Base-by-base conservation (phyloP, 2,329 filamentous ascomycete genomes). In the Fusarium cicatricum region DNA sequence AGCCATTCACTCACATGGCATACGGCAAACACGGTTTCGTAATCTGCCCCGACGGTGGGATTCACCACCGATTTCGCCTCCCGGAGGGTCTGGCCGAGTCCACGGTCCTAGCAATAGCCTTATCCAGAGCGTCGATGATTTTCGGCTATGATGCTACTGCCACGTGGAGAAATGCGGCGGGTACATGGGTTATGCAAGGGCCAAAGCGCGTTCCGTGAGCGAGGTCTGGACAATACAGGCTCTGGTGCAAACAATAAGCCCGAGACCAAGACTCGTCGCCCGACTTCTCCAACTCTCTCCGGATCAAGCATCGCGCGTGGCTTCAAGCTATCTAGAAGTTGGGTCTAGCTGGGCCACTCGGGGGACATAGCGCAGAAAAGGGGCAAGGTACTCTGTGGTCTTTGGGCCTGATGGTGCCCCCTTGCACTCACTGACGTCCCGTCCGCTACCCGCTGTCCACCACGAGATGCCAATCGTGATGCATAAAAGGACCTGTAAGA, bases 91-190 rank as follows among this genome's bases (percentile, higher is more conserved):
- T 38, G 19, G 33, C 44, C 34, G 16, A 47, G n/a, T 38, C 33
- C 33, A 26, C 21, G 19, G 37, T 51, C 39, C 23, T 8, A 4
- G 23, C 23, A 7, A 26, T 4, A 26, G 23, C 23, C 21, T 7
- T 21, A 4, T 21, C n/a, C n/a, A n/a, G n/a, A 23, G 7, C 23
- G 6, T 10, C 23, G 9, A 26, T 4, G 23, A 23, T 23, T 7
- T 23, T 7, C 4, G 15, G 34, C 16, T 9, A 23, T 26, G 19
- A 14, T n/a, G 28, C 42, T 45, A 32, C 55, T 54, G 60, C 65
- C 65, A 67, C 65, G 65, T 67, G 62, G 64, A 52, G 42, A 10
- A 43, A 45, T 58, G 39, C 36, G 45, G 48, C 48, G 48, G 56
- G 34, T 48, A 34, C n/a, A 28, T 28, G 17, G 55, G 47, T 34